Evolutionary conservation across 140 eudicot species (phyloP), one percentile per base, ranked within the genome.

Genomic region (Anethum foeniculum): DNA sequence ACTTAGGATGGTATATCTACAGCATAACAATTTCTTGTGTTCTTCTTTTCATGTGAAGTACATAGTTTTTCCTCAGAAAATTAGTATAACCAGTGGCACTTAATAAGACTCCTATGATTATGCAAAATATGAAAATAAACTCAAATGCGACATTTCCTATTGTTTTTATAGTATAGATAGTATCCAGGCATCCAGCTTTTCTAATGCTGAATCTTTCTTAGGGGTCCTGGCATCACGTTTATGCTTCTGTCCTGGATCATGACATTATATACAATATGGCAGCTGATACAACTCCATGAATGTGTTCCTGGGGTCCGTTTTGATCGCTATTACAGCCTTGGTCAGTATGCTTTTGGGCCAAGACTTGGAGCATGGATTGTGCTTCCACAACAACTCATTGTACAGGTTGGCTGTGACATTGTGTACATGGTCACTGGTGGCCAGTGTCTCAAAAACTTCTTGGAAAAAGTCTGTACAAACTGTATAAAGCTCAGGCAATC

Each of bases 361-460:
- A 89, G 82, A 64, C 93, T 90, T 5, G 97, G 99, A 71, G 84
- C 91, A 0, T 95, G 97, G 97, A 81, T 95, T 10, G 99, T 95
- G 56, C 91, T 95, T 12, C 99, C 99, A 36, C 97, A 95, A 46
- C 97, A 95, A 85, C 89, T 95, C 48, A 90, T 92, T 47, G 99
- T 95, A 21, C 95, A 90, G 78, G 97, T 95, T 4, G 97, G 97
- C 7, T 89, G 91, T 65, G 83, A 91, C 83, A 89, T 95, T 11
- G 99, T 95, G 77, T 95, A 92, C 86, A 92, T 95, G 99, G 99
- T 95, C 43, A 95, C 99, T 0, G 99, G 99, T 44, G 99, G 99
- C 39, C 90, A 90, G 54, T 95, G 97, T 78, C 96, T 95, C 46
- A 92, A 85, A 85, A 91, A 92, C 86, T 92, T 95, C 84, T 79